Conservation (phyloP, 192 early-diverging fungal genomes). For the Mortierella alpina region DNA sequence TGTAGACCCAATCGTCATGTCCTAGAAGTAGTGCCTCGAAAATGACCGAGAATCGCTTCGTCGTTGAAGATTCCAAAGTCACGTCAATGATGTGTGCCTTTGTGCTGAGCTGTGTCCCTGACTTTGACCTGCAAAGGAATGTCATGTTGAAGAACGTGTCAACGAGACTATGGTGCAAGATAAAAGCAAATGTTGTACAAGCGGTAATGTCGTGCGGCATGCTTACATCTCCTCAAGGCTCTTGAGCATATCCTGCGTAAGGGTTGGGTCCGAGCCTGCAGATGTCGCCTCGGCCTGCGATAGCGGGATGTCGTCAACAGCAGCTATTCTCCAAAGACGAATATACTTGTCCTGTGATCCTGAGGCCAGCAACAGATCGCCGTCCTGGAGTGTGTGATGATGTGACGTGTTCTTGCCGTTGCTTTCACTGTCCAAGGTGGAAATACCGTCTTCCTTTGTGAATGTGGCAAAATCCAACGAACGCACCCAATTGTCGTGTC, state of each 20-base stretch:
- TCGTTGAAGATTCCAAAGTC: constrained; percentile 22
- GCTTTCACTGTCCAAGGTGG: constrained; percentile 5
- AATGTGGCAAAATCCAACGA: constrained; percentile 79
- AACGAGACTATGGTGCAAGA: background rate
- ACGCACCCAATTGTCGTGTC: constrained; percentile 96
- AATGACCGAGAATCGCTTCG: constrained; percentile 67
- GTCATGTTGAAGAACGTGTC: background rate
- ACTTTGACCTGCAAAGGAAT: constrained; percentile 53
- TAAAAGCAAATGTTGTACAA: background rate
- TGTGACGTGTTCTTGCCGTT: constrained; percentile 3
- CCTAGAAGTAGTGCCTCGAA: constrained; percentile 94
- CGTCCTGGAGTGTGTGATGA: constrained; percentile 68
- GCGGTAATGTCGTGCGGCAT: background rate
- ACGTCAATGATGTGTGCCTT: constrained; percentile 84
- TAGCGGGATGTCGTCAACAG: constrained; percentile 14
- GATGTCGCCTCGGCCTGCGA: constrained; percentile 4
- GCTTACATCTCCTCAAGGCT: constrained; percentile 45
- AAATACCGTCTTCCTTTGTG: constrained; percentile 42
- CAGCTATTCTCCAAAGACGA: constrained; percentile 86
- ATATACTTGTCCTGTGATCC: constrained; percentile 94
- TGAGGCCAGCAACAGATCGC: constrained; percentile 89
- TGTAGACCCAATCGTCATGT: constrained; percentile 97
- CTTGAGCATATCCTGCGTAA: constrained; percentile 60
- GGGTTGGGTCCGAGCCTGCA: constrained; percentile 13
- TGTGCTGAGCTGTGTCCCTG: constrained; percentile 79